Evolutionary conservation across 805 yeast genomes (phyloP), one percentile per base, ranked within the genome.

Genomic region (Wickerhamomyces chaumierensis): DNA sequence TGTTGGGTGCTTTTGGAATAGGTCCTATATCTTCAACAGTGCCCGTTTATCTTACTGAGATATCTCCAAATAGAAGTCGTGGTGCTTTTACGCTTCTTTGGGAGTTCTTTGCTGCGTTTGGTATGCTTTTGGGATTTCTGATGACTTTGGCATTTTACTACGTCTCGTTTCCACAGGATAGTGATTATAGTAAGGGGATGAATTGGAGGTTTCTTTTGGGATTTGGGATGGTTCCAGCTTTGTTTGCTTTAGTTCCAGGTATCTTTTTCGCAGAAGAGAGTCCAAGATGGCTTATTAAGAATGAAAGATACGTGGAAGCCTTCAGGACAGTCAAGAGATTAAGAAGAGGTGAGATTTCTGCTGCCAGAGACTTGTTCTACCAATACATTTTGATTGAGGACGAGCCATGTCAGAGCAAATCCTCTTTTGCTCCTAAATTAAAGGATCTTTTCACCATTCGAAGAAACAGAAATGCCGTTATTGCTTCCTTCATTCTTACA

Each of bases 401-500:
- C 57, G 85, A 79, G 14, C 12, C 9, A 9, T 25, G 56, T 68
- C 65, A 34, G 66, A 80, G 3, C 56, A 63, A 47, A 63, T 60
- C 16, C 56, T 67, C 38, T 67, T 81, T 18, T 67, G 69, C 40
- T 54, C 51, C 49, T 61, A 55, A 46, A 71, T 37, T 73, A 35
- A 61, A 60, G 38, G 82, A 78, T 55, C 63, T 83, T 65, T 66
- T 84, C 55, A 69, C 79, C 1, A 67, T 81, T 35, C 72, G 92
- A 58, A 75, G 95, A 66, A 83, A 82, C 58, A 73, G 94, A 61
- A 81, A 85, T 54, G 94, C 92, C 38, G 75, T 84, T 7, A 48
- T 80, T 40, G 94, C 84, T 39, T 75, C 94, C 3, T 80, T 81
- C 72, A 69, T 84, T 46, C 85, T 78, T 42, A 85, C 86, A 76